These are phyloP conservation scores for Annona cherimola DNA, from an alignment of 164 flowering plant genomes.

Conservation along the genomic window DNA sequence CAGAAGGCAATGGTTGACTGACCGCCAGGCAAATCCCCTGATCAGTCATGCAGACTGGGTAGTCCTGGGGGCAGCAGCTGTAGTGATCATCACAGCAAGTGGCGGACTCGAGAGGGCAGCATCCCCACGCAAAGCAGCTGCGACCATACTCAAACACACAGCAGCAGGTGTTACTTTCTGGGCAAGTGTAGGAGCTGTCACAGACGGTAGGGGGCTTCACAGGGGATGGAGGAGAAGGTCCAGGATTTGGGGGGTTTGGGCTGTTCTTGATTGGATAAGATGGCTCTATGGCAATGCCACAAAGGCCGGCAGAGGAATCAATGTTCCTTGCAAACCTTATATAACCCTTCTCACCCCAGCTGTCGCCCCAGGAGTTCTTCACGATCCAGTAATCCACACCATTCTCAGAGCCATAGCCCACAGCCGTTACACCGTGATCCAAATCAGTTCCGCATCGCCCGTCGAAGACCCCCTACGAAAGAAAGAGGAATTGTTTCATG, in stretches of 20 bases:
- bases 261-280: slow-evolving; percentile 81
- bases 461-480: slow-evolving; percentile 67
- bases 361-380: slow-evolving; percentile 82
- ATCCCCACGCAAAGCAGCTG: slow-evolving; percentile 80
- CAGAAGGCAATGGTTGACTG: neutral
- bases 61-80: slow-evolving; percentile 94
- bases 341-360: slow-evolving; percentile 89
- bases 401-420: slow-evolving; percentile 84
- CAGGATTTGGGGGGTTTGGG: slow-evolving; percentile 86
- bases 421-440: slow-evolving; percentile 88
- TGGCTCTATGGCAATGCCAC: slow-evolving; percentile 84
- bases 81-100: slow-evolving; percentile 80
- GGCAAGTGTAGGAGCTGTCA: slow-evolving; percentile 58
- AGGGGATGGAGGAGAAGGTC: slow-evolving; percentile 84
- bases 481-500: neutral
- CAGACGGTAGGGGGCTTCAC: slow-evolving; percentile 54
- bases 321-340: slow-evolving; percentile 69
- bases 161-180: slow-evolving; percentile 71
- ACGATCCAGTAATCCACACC: slow-evolving; percentile 89
- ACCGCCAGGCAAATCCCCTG: slow-evolving; percentile 72
- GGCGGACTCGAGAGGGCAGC: slow-evolving; percentile 89
- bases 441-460: slow-evolving; percentile 71
- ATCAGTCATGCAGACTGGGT: slow-evolving; percentile 65
- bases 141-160: slow-evolving; percentile 43
- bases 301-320: slow-evolving; percentile 41